Evolutionary conservation across 371 early-diverging fungal species (phyloP), one percentile per base, ranked within the genome.

Genomic region (Apophysomyces ossiformis): DNA sequence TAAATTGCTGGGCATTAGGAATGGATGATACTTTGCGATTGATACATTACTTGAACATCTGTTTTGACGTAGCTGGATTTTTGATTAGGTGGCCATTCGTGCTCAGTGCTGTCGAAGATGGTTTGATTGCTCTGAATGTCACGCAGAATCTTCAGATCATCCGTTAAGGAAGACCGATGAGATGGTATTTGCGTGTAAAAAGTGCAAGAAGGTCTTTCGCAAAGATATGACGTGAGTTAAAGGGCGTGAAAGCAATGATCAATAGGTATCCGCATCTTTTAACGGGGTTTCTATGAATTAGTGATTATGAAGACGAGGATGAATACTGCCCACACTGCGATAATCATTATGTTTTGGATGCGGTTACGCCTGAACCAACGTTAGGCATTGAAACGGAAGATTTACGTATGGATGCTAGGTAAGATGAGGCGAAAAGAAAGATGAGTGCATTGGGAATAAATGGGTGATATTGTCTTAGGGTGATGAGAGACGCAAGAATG

Each of bases 321-420:
- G 99, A 97, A 76, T 98, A 89, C 77, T 98, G 99, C 69, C 99
- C 99, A 32, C 92, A 96, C 71, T 98, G 99, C 79, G 99, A 97
- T 74, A 98, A 98, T 79, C 93, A 96, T 69, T 98, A 89, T 71
- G 91, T 98, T 37, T 65, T 98, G 21, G 96, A 95, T n/a, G 99
- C 98, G 13, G 86, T 95, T 66, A 93, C 86, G 4, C 95, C 96
- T 7, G 85, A 87, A 58, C 87, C 95, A 66, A 90, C 80, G 7
- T 60, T 96, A 57, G 93, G 91, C 16, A 90, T 97, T 58, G 98
- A 98, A 75, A 96, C 95, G 18, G 96, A 93, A 39, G 98, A 98
- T 74, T 82, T 92, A 32, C 89, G 98, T 66, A 78, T 89, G 63
- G 87, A 87, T 58, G 73, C 77, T 47, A 86, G 89, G 87, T 87